These are phyloP conservation scores for Plasmopara halstedii DNA, from an alignment of 352 stramenopile genomes.

Conservation along the genomic window DNA sequence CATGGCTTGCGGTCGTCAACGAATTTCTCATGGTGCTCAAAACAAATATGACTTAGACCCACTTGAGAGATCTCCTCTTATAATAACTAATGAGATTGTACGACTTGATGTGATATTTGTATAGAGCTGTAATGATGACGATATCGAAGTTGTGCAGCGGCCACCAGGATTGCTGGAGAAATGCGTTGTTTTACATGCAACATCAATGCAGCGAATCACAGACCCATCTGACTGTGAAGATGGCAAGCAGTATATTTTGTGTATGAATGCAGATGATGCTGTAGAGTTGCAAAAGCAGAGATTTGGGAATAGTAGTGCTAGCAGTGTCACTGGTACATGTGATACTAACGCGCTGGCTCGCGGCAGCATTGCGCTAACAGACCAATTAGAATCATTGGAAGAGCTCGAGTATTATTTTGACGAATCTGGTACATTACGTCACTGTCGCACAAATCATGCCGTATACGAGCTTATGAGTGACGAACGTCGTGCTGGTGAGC, in stretches of 20 bases:
- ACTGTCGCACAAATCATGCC: slow-evolving; percentile 64
- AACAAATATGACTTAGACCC: not conserved
- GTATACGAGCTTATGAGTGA: slow-evolving; percentile 75
- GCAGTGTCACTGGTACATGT: slow-evolving; percentile 5
- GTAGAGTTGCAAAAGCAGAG: slow-evolving; percentile 43
- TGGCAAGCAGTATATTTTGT: slow-evolving; percentile 72
- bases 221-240: slow-evolving; percentile 40
- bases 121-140: slow-evolving; percentile 71
- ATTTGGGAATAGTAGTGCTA: slow-evolving; percentile 22
- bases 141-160: slow-evolving; percentile 55
- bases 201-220: slow-evolving; percentile 33
- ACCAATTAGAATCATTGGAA: slow-evolving; percentile 67
- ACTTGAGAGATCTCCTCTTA: slow-evolving; percentile 3
- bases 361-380: slow-evolving; percentile 41
- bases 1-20: slow-evolving; percentile 60
- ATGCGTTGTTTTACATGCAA: slow-evolving; percentile 52
- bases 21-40: slow-evolving; percentile 66
- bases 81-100: not conserved
- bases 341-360: slow-evolving; percentile 10
- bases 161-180: slow-evolving; percentile 42
- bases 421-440: slow-evolving; percentile 48
- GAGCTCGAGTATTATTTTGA: slow-evolving; percentile 80
- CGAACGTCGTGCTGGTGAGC: slow-evolving; percentile 49
- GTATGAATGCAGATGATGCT: slow-evolving; percentile 27
- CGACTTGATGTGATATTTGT: not conserved